These are phyloP conservation scores for Tillandsia fasciculata DNA, from an alignment of 176 grass and related monocot species.

Conservation along the genomic window DNA sequence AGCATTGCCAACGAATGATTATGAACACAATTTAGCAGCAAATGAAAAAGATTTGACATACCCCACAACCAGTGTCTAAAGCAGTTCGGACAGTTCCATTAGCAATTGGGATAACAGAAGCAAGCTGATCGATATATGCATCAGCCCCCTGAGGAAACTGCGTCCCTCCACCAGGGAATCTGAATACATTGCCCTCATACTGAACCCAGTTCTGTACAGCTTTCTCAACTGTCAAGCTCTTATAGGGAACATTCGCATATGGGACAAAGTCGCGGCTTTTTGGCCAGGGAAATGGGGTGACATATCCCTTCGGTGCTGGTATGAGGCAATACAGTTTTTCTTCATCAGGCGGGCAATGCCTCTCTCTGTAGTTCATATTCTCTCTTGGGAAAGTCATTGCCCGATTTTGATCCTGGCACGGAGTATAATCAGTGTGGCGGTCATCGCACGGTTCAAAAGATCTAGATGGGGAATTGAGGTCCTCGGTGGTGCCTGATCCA, in stretches of 20 bases:
- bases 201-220: slow-evolving; percentile 98
- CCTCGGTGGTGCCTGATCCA: slow-evolving; percentile 10
- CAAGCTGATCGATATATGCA: slow-evolving; percentile 85
- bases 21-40: neutral
- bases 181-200: slow-evolving; percentile 81
- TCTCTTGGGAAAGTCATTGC: slow-evolving; percentile 87
- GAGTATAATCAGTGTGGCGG: slow-evolving; percentile 57
- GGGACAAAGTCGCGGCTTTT: slow-evolving; percentile 87
- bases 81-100: slow-evolving; percentile 93
- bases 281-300: slow-evolving; percentile 80
- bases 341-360: slow-evolving; percentile 71
- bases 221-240: slow-evolving; percentile 93
- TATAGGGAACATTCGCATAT: slow-evolving; percentile 83
- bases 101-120: slow-evolving; percentile 62
- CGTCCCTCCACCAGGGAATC: slow-evolving; percentile 88
- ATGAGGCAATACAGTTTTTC: slow-evolving; percentile 71
- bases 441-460: slow-evolving; percentile 63
- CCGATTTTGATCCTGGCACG: slow-evolving; percentile 78
- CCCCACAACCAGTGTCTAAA: slow-evolving; percentile 90
- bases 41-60: slow-evolving; percentile 25
- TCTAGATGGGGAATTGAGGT: slow-evolving; percentile 30
- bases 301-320: slow-evolving; percentile 75
- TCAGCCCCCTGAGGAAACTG: slow-evolving; percentile 93
- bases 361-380: slow-evolving; percentile 90
- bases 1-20: neutral